Conservation (phyloP, 2,329 filamentous ascomycete genomes). For the Cadophora sp. region DNA sequence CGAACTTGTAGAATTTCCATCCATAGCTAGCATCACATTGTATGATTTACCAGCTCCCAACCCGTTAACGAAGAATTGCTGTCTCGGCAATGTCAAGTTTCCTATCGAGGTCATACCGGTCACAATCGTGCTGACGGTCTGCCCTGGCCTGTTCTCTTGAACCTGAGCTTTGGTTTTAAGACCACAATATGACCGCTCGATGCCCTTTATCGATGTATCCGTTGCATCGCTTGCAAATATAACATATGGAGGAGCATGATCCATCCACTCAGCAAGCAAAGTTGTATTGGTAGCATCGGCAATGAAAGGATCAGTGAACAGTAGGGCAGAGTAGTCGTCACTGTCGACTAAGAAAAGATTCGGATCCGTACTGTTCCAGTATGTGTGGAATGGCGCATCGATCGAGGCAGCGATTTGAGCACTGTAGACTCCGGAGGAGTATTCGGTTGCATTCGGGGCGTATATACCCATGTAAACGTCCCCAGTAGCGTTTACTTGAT, state of each 20-base stretch:
- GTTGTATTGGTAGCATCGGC: slow-evolving; percentile 51
- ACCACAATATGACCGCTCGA: slow-evolving; percentile 85
- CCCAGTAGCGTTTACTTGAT: slow-evolving; percentile 64
- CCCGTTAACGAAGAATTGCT: slow-evolving; percentile 85
- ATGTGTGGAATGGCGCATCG: slow-evolving; percentile 78
- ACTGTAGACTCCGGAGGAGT: slow-evolving; percentile 70
- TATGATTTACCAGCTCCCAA: slow-evolving; percentile 78
- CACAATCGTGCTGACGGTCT: slow-evolving; percentile 53
- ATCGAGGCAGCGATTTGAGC: slow-evolving; percentile 84
- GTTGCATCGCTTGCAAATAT: slow-evolving; percentile 76
- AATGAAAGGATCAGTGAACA: slow-evolving; percentile 80
- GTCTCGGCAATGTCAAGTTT: slow-evolving; percentile 72
- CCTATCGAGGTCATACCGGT: slow-evolving; percentile 74
- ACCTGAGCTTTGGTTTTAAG: slow-evolving; percentile 71
- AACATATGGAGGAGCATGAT: slow-evolving; percentile 69
- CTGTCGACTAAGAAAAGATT: slow-evolving; percentile 82
- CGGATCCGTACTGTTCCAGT: slow-evolving; percentile 49
- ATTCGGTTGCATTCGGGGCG: slow-evolving; percentile 65
- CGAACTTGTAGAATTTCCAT: slow-evolving; percentile 58
- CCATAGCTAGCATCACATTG: slow-evolving; percentile 73
- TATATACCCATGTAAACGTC: slow-evolving; percentile 80
- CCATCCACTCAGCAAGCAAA: slow-evolving; percentile 61
- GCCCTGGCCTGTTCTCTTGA: slow-evolving; percentile 58
- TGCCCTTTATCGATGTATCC: slow-evolving; percentile 64
- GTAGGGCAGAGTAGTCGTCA: slow-evolving; percentile 77